Base-by-base conservation (phyloP, 805 yeast genomes). In the Allodekkera sacchari region DNA sequence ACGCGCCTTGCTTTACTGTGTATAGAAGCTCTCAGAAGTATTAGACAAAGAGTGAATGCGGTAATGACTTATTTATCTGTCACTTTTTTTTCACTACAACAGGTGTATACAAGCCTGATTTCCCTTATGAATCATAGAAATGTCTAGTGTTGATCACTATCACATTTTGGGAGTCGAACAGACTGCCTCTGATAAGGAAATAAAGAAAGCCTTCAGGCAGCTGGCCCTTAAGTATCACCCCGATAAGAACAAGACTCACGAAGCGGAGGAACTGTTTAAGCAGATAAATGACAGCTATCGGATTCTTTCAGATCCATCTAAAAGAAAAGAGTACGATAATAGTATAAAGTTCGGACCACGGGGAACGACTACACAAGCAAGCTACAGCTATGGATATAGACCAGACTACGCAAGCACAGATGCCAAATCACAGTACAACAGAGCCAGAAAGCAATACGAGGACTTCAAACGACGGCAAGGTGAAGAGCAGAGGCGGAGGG, bases 241-340 rank as follows among this genome's bases (percentile, higher is more conserved):
- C 0, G 95, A 83, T 51, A 83, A 84, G 60, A 79, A 83, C 50
- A 74, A 71, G 9, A 61, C 57, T 28, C 47, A 47, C 30, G 64
- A 77, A 33, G 82, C 82, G 16, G 94, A 84, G 53, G 68, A 66
- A 34, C 81, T 80, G 46, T 88, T 89, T 92, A 83, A 89, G 37
- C 81, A 75, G 32, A 78, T 89, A 35, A 89, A 83, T 52, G 84
- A 81, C 48, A 96, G 96, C 0, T 87, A 89, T 54, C 94, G 82
- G 46, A 77, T 79, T 2, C 62, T 89, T 26, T 68, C 83, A 10
- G 74, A 80, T 52, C 89, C 76, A 18, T 63, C 53, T 7, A 67
- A 63, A 44, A 59, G 84, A 37, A 55, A 55, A 22, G 64, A 69
- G 28, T 80, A 78, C 47, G 88, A 80, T 47, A 6, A 19, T 5